A percentile compares a stretch with the other conserved stretches of the same genome.
Conservation (phyloP, 2,329 filamentous ascomycete genomes). For the Colletotrichum siamense region DNA sequence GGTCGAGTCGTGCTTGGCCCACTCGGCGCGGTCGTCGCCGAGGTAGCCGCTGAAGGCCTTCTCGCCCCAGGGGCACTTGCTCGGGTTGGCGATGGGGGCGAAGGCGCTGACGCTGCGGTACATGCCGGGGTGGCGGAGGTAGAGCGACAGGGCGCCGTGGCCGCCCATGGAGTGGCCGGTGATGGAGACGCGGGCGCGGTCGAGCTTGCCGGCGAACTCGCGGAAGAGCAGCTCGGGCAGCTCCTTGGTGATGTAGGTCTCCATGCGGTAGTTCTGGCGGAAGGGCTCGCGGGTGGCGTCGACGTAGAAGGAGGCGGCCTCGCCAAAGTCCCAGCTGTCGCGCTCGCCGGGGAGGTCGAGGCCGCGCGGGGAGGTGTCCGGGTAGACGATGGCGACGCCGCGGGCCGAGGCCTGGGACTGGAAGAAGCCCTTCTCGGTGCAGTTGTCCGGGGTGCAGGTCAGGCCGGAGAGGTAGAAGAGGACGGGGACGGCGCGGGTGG, state of each 20-base stretch:
- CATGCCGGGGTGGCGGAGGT: constrained; percentile 86
- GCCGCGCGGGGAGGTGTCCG: constrained; percentile 92
- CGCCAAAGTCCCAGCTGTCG: constrained; percentile 90
- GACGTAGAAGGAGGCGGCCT: constrained; percentile 92
- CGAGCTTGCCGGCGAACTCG: constrained; percentile 72
- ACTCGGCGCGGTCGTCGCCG: constrained; percentile 75
- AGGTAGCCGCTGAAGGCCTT: constrained; percentile 96
- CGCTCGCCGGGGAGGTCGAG: constrained; percentile 83
- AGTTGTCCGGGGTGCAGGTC: constrained; percentile 92
- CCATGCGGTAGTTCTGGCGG: constrained; percentile 86
- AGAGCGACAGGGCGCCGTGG: constrained; percentile 91
- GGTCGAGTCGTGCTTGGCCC: constrained; percentile 91
- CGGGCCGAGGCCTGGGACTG: constrained; percentile 80
- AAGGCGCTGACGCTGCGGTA: constrained; percentile 92
- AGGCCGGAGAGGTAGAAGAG: constrained; percentile 93
- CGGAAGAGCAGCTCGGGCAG: constrained; percentile 79
- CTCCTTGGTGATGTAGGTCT: constrained; percentile 88
- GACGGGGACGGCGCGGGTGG: constrained; percentile 70
- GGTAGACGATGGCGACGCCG: constrained; percentile 92
- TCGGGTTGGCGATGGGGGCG: constrained; percentile 88
- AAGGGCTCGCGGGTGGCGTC: constrained; percentile 82
- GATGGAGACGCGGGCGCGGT: constrained; percentile 76
- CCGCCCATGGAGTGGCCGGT: constrained; percentile 98
- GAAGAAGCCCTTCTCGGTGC: constrained; percentile 86
- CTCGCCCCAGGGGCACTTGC: constrained; percentile 87